Evolutionary conservation across 2,329 filamentous ascomycete genomes (phyloP).

Genomic region (Stagonosporopsis cucurbitacearum): DNA sequence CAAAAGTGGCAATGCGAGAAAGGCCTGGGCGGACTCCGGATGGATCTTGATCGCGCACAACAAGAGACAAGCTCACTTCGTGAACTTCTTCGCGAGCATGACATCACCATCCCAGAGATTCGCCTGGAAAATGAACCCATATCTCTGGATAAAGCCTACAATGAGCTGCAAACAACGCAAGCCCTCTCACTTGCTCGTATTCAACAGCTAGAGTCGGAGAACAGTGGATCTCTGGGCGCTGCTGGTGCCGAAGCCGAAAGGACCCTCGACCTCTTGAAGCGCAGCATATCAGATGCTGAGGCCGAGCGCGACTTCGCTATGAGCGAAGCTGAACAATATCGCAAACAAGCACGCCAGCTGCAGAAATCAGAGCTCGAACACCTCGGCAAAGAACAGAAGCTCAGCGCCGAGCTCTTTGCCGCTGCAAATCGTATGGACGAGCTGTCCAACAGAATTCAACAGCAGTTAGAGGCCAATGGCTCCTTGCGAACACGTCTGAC

Average conservation of each 20-base stretch:
- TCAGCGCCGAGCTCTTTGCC: constrained; percentile 73
- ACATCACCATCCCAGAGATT: constrained; percentile 74
- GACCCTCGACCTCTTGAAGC: constrained; percentile 70
- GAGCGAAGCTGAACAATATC: constrained; percentile 68
- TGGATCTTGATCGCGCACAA: constrained; percentile 94
- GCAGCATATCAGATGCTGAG: constrained; percentile 71
- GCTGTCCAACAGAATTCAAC: constrained; percentile 77
- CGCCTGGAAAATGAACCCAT: constrained; percentile 63
- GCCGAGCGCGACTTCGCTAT: constrained; percentile 75
- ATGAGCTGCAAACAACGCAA: constrained; percentile 76
- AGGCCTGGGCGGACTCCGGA: constrained; percentile 84
- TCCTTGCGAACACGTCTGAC: constrained; percentile 77
- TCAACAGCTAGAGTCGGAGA: constrained; percentile 65
- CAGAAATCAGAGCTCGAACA: constrained; percentile 62
- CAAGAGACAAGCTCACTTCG: constrained; percentile 89
- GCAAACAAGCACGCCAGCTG: constrained; percentile 65
- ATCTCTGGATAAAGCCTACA: constrained; percentile 75
- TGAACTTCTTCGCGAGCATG: constrained; percentile 78
- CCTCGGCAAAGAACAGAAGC: constrained; percentile 66
- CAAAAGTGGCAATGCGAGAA: constrained; percentile 97
- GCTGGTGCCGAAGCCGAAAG: constrained; percentile 60
- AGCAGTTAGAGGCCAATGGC: constrained; percentile 80
- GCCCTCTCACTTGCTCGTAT: constrained; percentile 70
- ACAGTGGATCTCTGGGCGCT: constrained; percentile 49
- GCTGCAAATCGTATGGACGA: constrained; percentile 81